Base-by-base conservation (phyloP, 495 filamentous ascomycete genomes). In the Penicillium cosmopolitanum region DNA sequence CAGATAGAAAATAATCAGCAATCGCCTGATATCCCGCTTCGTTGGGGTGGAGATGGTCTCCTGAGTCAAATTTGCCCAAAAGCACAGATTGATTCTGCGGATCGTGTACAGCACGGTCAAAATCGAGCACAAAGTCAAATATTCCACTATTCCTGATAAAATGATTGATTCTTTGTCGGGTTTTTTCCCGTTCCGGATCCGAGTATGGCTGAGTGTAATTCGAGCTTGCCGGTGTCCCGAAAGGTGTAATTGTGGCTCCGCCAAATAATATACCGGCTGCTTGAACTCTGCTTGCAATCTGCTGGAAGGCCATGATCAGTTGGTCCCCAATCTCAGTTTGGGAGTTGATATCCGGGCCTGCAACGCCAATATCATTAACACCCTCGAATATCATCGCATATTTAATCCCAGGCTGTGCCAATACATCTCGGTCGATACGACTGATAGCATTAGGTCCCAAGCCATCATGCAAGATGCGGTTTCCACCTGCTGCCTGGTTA, bases 401-500 rank as follows among this genome's bases (percentile, higher is more conserved):
- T 60, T 76, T 75, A 7, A 87, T 80, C 9, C 82, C 82, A 1
- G 81, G 73, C 9, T 83, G 80, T 0, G 77, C 64, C 13, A 92
- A 71, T 5, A 86, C 79, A 65, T 92, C 89, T 13, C 88, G 79
- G 65, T 89, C 84, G 60, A 89, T 77, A 0, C 89, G 82, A 50
- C 74, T 72, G 35, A 89, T 67, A 1, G 86, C 79, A 19, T 82
- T 84, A 4, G 88, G 87, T 6, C 89, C 89, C 0, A 86, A 75
- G 3, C 87, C 84, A 55, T 88, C 86, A 19, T 61, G 66, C 0
- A 92, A 79, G 1, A 91, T 79, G 3, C 85, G 76, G 74, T 92
- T 91, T 40, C 88, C 88, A 35, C 88, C 89, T 0, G 87, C 88
- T n/a, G 87, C 88, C 75, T 90, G 85, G 73, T 91, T 92, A 62